A percentile compares a stretch with the other conserved stretches of the same genome.
Evolutionary conservation across 768 basidiomycete species (phyloP).

Genomic region (Rhodotorula diobovata): DNA sequence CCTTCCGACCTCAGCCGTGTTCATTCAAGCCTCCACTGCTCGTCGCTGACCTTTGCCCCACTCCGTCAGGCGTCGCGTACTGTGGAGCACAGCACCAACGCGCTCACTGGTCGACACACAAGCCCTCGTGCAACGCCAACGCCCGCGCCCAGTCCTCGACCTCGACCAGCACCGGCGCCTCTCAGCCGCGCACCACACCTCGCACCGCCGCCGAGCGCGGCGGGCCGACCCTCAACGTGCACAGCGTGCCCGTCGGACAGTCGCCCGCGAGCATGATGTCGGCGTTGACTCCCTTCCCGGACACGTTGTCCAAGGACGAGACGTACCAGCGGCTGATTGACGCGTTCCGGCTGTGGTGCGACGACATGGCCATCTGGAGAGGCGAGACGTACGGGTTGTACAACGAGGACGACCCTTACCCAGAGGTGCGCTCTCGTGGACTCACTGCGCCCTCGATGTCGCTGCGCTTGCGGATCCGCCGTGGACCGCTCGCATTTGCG

Average conservation of each 20-base stretch:
- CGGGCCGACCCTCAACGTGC: background rate
- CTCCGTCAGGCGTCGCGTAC: background rate
- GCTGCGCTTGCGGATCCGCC: no score
- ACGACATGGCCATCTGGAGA: background rate
- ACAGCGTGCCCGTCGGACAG: background rate
- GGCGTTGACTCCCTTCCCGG: background rate
- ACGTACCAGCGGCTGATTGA: constrained; percentile 7
- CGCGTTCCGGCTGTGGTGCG: background rate
- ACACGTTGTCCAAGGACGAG: background rate
- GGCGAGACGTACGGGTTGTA: background rate
- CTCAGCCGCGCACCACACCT: background rate
- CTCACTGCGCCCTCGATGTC: no score
- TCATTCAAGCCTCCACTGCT: background rate
- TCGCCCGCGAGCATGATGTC: background rate
- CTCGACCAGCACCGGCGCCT: background rate
- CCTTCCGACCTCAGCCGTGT: background rate
- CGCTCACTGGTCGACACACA: background rate
- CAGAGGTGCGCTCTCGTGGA: constrained; percentile 12
- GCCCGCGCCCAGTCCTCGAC: background rate
- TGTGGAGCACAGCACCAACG: constrained; percentile 3
- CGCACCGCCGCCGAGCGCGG: background rate
- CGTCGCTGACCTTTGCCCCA: background rate
- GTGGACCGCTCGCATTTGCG: no score
- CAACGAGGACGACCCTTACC: constrained; percentile 13
- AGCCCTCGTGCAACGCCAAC: background rate